These are phyloP conservation scores for Pleurotus tuber-regium DNA, from an alignment of 768 basidiomycete genomes.

Conservation along the genomic window DNA sequence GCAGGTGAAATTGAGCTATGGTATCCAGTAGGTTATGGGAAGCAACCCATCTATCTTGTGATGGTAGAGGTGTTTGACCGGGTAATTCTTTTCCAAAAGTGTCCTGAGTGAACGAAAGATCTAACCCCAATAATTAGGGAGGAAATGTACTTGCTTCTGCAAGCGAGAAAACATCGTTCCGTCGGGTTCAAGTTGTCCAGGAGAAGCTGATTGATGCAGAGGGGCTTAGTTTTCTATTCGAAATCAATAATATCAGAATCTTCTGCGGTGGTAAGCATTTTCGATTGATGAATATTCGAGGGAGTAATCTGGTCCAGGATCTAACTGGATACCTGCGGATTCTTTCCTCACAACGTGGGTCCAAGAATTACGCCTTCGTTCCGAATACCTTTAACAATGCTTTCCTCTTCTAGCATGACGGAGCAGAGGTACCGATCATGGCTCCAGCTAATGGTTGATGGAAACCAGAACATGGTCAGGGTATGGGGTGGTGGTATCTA, in stretches of 20 bases:
- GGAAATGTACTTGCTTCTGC: conserved; percentile 52
- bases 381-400: not conserved
- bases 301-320: conserved; percentile 42
- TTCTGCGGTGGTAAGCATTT: conserved; percentile 83
- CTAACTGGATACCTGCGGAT: conserved; percentile 95
- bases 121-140: conserved; percentile 28
- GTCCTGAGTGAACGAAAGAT: not conserved
- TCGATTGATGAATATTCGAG: not conserved
- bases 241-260: conserved; percentile 84
- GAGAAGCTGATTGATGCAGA: conserved; percentile 73
- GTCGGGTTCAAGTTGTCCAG: conserved; percentile 76
- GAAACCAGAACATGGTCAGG: conserved; percentile 91
- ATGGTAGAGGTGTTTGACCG: conserved; percentile 51
- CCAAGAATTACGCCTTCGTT: not conserved
- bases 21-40: conserved; percentile 84
- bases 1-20: conserved; percentile 69
- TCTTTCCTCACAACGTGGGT: conserved; percentile 81
- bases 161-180: conserved; percentile 68
- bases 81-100: conserved; percentile 39
- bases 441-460: conserved; percentile 82
- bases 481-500: conserved; percentile 97
- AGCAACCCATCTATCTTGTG: conserved; percentile 74
- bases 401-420: conserved; percentile 32
- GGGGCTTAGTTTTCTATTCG: conserved; percentile 86
- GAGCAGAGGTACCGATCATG: conserved; percentile 68